phyloP scores from a whole-genome alignment of 2,329 filamentous ascomycete species.

The Sphaerulina populicola region DNA sequence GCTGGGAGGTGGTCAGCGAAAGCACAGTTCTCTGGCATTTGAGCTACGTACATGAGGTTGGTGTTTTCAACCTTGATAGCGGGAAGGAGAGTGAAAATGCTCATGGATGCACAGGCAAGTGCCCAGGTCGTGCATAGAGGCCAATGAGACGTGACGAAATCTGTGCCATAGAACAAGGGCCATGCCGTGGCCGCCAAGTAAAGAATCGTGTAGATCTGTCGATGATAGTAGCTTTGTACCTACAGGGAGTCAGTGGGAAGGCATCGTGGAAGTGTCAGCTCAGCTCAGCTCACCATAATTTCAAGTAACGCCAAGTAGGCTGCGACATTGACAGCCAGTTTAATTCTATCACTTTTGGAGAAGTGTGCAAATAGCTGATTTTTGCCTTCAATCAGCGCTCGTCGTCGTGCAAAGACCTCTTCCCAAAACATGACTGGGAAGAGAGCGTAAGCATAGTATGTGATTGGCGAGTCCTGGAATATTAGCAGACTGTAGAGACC shows the following conservation, averaged over 20 bases:
- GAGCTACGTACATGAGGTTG: slow-evolving; percentile 56
- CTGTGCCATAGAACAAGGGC: slow-evolving; percentile 64
- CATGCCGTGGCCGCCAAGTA: slow-evolving; percentile 71
- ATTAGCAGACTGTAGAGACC: slow-evolving; percentile 70
- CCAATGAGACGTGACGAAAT: slow-evolving; percentile 61
- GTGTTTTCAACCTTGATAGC: slow-evolving; percentile 77
- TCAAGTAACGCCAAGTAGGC: slow-evolving; percentile 68
- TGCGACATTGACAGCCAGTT: slow-evolving; percentile 55
- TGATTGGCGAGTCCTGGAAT: slow-evolving; percentile 66
- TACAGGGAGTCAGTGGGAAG: slow-evolving; percentile 33
- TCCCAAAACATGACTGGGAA: slow-evolving; percentile 97
- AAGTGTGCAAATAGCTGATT: slow-evolving; percentile 60
- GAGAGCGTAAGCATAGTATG: slow-evolving; percentile 85
- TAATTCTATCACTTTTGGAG: slow-evolving; percentile 49
- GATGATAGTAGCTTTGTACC: slow-evolving; percentile 86
- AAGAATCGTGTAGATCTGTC: slow-evolving; percentile 74
- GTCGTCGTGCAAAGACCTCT: slow-evolving; percentile 73
- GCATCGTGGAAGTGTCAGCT: neutral
- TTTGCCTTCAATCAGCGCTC: slow-evolving; percentile 59
- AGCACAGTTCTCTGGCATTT: neutral
- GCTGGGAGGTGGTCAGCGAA: slow-evolving; percentile 38
- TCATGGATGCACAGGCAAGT: slow-evolving; percentile 72
- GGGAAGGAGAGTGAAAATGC: slow-evolving; percentile 78
- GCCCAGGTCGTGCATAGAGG: slow-evolving; percentile 63
- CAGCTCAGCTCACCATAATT: slow-evolving; percentile 50